phyloP scores from a whole-genome alignment of 208 protist species.

The Trypanosoma scelopori region DNA sequence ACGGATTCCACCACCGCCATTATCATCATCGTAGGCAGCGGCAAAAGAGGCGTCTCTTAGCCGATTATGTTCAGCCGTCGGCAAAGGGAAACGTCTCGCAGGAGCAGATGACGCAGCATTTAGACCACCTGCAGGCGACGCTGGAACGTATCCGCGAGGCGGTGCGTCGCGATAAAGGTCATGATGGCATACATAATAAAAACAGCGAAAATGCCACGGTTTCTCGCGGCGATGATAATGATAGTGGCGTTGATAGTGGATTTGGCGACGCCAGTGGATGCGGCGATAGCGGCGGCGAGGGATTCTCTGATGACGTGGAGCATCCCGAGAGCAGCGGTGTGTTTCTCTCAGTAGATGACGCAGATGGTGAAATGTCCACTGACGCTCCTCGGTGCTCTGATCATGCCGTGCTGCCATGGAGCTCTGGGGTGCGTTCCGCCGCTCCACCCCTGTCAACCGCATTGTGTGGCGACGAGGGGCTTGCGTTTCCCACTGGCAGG shows the following conservation, averaged over 20 bases:
- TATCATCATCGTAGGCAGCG: background rate
- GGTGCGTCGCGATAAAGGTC: slow-evolving; percentile 8
- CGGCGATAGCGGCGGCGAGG: too few species aligned
- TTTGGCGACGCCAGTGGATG: too few species aligned
- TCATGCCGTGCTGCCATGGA: background rate
- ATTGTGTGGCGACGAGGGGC: too few species aligned
- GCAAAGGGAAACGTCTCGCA: background rate
- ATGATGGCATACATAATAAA: background rate
- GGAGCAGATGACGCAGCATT: background rate
- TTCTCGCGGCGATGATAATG: background rate
- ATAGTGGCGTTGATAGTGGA: background rate
- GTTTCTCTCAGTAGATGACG: background rate
- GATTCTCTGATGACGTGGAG: too few species aligned
- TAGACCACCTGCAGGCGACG: slow-evolving; percentile 16
- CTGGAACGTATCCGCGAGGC: slow-evolving; percentile 23
- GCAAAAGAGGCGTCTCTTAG: background rate
- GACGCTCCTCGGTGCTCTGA: background rate
- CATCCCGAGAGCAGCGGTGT: background rate
- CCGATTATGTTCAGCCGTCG: background rate
- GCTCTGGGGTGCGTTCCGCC: background rate
- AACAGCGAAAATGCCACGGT: background rate
- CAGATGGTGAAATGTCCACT: background rate
- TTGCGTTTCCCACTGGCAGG: too few species aligned
- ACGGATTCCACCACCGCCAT: background rate
- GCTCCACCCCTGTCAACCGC: background rate